Evolutionary conservation across 768 basidiomycete species (phyloP).

Genomic region (Boletus sp.): DNA sequence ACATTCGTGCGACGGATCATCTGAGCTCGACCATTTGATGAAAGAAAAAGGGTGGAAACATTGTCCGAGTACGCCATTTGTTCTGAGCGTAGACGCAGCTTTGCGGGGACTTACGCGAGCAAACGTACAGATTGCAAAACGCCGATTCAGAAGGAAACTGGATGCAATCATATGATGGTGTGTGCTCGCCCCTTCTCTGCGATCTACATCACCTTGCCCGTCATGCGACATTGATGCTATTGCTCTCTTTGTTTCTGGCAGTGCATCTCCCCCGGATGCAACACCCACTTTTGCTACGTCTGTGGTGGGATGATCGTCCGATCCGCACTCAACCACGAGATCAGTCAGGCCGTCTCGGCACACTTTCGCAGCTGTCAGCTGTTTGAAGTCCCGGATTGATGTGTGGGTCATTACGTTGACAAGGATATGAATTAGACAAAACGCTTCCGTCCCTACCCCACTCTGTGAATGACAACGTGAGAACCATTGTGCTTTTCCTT

Average conservation of each 20-base stretch:
- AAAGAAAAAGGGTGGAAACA: constrained; percentile 56
- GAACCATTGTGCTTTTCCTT: no score
- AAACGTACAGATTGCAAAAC: constrained; percentile 40
- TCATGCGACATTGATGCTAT: neutral
- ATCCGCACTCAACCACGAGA: constrained; percentile 34
- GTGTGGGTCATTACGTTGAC: neutral
- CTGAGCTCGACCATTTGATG: constrained; percentile 53
- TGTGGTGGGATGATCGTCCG: constrained; percentile 48
- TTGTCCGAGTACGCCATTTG: constrained; percentile 48
- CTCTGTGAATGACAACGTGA: no score
- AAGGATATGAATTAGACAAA: neutral
- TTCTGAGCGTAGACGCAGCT: neutral
- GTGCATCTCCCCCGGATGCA: constrained; percentile 59
- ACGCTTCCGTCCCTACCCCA: no score
- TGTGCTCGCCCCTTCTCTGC: neutral
- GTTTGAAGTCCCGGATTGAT: constrained; percentile 34
- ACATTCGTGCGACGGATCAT: constrained; percentile 58
- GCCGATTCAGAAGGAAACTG: constrained; percentile 47
- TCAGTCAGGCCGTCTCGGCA: constrained; percentile 24
- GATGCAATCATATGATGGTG: constrained; percentile 61
- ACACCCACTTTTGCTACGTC: constrained; percentile 54
- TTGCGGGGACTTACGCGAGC: neutral
- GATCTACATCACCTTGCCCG: no score
- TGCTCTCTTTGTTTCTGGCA: constrained; percentile 15
- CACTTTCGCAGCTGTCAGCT: constrained; percentile 36